Evolutionary conservation across 306 rosid genomes (phyloP).

Genomic region (Cyamopsis tetragonoloba): DNA sequence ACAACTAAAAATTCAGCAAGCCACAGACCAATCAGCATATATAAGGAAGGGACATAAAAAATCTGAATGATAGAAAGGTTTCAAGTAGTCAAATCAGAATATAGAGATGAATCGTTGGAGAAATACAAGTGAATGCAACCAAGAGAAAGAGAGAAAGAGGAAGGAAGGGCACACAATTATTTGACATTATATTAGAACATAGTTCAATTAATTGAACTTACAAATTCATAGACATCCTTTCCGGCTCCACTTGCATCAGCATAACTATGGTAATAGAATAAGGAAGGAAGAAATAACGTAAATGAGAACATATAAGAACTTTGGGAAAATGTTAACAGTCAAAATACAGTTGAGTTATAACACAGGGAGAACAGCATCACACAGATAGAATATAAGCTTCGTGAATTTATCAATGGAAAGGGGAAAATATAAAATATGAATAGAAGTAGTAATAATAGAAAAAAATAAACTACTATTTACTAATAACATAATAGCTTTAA

Average conservation of each 20-base stretch:
- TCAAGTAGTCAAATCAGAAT: not conserved
- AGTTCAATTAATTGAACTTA: conserved; percentile 39
- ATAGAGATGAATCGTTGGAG: not conserved
- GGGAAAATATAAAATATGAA: too few species aligned
- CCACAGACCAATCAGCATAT: not conserved
- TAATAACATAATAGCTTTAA: not conserved
- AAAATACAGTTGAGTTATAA: conserved; percentile 14
- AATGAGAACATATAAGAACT: conserved; percentile 12
- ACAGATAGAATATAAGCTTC: not conserved
- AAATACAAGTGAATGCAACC: not conserved
- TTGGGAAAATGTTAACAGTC: not conserved
- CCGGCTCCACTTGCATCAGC: conserved; percentile 96
- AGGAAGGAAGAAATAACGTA: conserved; percentile 23
- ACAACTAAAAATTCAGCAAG: conserved; percentile 1
- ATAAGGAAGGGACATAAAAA: not conserved
- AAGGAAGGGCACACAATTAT: not conserved
- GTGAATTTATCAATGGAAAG: not conserved
- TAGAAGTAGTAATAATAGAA: not conserved
- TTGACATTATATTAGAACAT: not conserved
- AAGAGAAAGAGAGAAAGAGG: not conserved
- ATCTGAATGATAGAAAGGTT: not conserved
- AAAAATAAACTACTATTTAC: not conserved
- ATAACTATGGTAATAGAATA: conserved; percentile 49
- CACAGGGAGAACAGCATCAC: conserved; percentile 12
- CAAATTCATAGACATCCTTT: conserved; percentile 86